phyloP scores from a whole-genome alignment of 805 yeast genomes.

The Hanseniaspora lachancei region DNA sequence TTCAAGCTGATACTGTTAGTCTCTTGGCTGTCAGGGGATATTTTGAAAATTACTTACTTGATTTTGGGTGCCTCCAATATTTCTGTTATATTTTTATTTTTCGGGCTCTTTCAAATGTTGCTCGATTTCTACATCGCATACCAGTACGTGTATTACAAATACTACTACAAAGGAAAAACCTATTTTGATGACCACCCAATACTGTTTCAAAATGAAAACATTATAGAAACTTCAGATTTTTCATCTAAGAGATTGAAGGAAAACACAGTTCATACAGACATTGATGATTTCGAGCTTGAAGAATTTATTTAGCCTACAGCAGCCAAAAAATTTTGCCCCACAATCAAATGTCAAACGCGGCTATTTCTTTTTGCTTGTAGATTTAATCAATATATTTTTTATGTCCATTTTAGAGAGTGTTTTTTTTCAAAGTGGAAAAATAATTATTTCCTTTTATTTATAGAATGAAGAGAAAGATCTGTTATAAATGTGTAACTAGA shows the following conservation, averaged over 20 bases:
- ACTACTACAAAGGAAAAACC: conserved; percentile 21
- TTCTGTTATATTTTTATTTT: conserved; percentile 49
- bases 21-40: conserved; percentile 85
- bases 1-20: conserved; percentile 62
- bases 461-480: no score
- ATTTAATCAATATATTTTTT: not conserved
- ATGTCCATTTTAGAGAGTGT: not conserved
- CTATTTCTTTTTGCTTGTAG: not conserved
- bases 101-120: conserved; percentile 66
- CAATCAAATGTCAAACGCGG: not conserved
- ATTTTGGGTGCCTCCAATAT: conserved; percentile 64
- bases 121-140: conserved; percentile 60
- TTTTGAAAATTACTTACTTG: conserved; percentile 60
- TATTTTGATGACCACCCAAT: conserved; percentile 13
- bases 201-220: not conserved
- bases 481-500: no score
- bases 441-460: no score
- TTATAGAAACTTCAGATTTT: not conserved
- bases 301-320: conserved; percentile 6
- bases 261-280: conserved; percentile 4
- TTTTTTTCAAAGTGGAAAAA: not conserved
- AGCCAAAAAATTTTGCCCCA: not conserved
- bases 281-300: conserved; percentile 12
- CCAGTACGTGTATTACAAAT: conserved; percentile 56
- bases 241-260: conserved; percentile 4